These are phyloP conservation scores for Hirschioporus abietinus DNA, from an alignment of 768 basidiomycete species.

Conservation along the genomic window DNA sequence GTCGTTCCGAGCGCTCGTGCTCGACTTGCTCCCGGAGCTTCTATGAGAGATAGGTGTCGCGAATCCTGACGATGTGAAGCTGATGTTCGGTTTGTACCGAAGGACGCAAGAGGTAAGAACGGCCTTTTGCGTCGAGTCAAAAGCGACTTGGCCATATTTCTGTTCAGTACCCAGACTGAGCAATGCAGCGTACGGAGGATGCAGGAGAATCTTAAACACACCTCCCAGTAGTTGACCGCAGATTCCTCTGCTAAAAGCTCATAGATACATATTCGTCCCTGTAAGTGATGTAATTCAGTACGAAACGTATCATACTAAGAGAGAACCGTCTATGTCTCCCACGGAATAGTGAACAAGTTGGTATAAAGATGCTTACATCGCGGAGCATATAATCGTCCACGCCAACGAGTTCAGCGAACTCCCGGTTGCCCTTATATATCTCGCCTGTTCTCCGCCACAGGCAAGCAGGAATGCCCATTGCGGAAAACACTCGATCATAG, in stretches of 20 bases:
- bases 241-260: conserved; percentile 98
- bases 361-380: conserved; percentile 48
- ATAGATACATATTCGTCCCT: conserved; percentile 93
- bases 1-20: conserved; percentile 23
- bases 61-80: conserved; percentile 30
- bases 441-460: conserved; percentile 96
- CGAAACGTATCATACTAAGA: conserved; percentile 2
- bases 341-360: too few relatives aligned
- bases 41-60: conserved; percentile 17
- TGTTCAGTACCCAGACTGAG: conserved; percentile 23
- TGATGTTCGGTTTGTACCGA: conserved; percentile 66
- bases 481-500: conserved; percentile 90
- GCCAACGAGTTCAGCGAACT: conserved; percentile 88
- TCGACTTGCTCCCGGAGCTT: conserved; percentile 14
- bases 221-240: conserved; percentile 98
- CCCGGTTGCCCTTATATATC: conserved; percentile 97
- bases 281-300: conserved; percentile 8
- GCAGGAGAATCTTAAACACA: conserved; percentile 26
- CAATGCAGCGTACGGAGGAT: background rate
- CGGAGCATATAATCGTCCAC: conserved; percentile 84
- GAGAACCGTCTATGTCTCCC: background rate
- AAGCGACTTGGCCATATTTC: conserved; percentile 95
- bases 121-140: conserved; percentile 88
- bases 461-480: conserved; percentile 96
- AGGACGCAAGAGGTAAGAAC: conserved; percentile 90